Base-by-base conservation (phyloP, 1,284 basidiomycete species). In the Vanrija humicola region DNA sequence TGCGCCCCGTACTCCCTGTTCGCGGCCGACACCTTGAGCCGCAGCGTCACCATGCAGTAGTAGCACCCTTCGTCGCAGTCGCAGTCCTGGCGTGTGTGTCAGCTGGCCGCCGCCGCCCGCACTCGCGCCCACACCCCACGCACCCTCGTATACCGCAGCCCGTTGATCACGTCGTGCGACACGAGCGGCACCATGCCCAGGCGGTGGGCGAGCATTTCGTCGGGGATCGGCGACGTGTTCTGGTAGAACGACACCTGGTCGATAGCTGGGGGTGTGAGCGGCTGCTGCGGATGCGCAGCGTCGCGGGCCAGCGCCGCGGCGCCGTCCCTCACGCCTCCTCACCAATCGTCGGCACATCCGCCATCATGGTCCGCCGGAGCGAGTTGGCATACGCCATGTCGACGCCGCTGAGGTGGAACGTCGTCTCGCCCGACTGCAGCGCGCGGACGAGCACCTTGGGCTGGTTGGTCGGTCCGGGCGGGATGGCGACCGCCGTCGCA, bases 121-220 rank as follows among this genome's bases (percentile, higher is more conserved):
- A 8, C 34, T 12, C 34, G 2, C 2, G 10, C 12, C 2, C 34
- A 14, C 34, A 5, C 12, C 34, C n/a, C 5, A 46, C 19, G 23
- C 48, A 75, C 73, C 51, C 72, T 64, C 3, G 75, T 77, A 63
- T 75, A 90, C 60, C 89, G 84, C 70, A 93, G 86, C 16, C 86
- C 87, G 68, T 90, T 87, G 54, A 89, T 88, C 62, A 89, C 93
- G 61, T 86, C 87, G 44, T 83, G 80, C 73, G 90, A 95, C 46
- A 89, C 81, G 19, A 99, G 80, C 7, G 96, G 96, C 21, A 99
- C 83, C 84, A 98, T 87, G 21, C 96, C 96, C 23, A 99, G 80
- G 44, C 96, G 84, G 76, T 99, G 96, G 0, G 93, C 90, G 59
- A 99, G 87, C 79, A 96, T 96, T 78, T 99, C 96, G 77, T 99